Evolutionary conservation across 163 green algal genomes (phyloP).

Genomic region (Scenedesmus sp.): DNA sequence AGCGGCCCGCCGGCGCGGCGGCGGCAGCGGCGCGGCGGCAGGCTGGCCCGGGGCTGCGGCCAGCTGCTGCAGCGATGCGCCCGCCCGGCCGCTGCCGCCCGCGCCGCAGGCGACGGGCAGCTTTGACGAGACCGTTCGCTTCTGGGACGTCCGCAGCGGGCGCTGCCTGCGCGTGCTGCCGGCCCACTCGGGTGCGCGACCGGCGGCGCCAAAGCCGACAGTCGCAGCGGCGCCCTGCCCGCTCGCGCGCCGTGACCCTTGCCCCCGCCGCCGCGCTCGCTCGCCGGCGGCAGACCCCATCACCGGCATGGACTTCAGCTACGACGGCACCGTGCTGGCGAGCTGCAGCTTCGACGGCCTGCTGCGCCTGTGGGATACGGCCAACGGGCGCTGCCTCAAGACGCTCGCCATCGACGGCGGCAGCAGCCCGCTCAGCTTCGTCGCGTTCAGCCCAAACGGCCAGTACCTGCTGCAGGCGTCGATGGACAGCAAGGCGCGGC

Average conservation of each 20-base stretch:
- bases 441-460: conserved; percentile 88
- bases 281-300: no score
- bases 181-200: conserved; percentile 86
- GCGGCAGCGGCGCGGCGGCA: no score
- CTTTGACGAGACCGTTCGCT: conserved; percentile 92
- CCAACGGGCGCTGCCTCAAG: conserved; percentile 81
- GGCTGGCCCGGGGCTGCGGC: no score
- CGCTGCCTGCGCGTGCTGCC: conserved; percentile 79
- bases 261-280: no score
- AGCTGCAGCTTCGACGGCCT: conserved; percentile 81
- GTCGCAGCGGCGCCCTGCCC: no score
- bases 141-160: conserved; percentile 88
- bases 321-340: conserved; percentile 77
- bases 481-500: conserved; percentile 72
- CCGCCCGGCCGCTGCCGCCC: background rate
- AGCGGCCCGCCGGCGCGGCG: background rate
- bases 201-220: conserved; percentile 92
- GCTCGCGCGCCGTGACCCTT: no score
- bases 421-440: conserved; percentile 79
- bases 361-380: conserved; percentile 79
- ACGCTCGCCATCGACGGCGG: conserved; percentile 76
- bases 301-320: conserved; percentile 54
- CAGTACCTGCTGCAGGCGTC: conserved; percentile 77
- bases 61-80: no score
- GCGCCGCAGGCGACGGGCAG: conserved; percentile 77